Conservation (phyloP, 2,329 filamentous ascomycete genomes). For the Huntiella bhutanensis region DNA sequence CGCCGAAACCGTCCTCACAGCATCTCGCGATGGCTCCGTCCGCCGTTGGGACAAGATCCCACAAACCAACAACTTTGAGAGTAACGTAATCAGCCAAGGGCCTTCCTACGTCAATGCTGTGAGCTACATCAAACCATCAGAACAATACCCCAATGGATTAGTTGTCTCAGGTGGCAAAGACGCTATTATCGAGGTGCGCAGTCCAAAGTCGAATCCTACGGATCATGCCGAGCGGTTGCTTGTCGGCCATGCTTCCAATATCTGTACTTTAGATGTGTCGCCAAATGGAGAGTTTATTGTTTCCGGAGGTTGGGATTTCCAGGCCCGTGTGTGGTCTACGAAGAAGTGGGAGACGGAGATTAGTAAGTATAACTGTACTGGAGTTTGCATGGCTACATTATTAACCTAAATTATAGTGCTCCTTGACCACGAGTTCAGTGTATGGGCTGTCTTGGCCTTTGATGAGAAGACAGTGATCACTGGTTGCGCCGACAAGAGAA, state of each 20-base stretch:
- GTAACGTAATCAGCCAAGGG: constrained; percentile 59
- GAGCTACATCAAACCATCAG: constrained; percentile 52
- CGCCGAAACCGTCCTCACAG: constrained; percentile 55
- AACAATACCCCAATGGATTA: constrained; percentile 55
- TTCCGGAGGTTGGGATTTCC: constrained; percentile 85
- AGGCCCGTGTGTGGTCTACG: constrained; percentile 73
- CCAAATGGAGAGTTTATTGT: constrained; percentile 56
- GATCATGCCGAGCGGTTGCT: constrained; percentile 74
- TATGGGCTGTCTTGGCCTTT: constrained; percentile 82
- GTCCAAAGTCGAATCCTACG: constrained; percentile 43
- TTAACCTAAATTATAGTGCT: constrained; percentile 25
- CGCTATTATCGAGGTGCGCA: constrained; percentile 76
- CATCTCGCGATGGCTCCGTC: constrained; percentile 80
- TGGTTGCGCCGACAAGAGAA: constrained; percentile 77
- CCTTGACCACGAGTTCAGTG: constrained; percentile 53
- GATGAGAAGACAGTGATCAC: constrained; percentile 68
- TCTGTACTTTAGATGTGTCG: constrained; percentile 70
- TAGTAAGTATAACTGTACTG: constrained; percentile 13
- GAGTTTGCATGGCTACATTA: not conserved
- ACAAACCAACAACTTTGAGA: constrained; percentile 43
- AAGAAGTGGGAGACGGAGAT: constrained; percentile 64
- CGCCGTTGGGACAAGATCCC: constrained; percentile 57
- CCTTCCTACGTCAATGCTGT: constrained; percentile 77
- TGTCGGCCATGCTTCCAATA: constrained; percentile 69
- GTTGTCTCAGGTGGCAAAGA: constrained; percentile 81